Conservation (phyloP, 116 monocot species). For the Cymodocea nodosa region DNA sequence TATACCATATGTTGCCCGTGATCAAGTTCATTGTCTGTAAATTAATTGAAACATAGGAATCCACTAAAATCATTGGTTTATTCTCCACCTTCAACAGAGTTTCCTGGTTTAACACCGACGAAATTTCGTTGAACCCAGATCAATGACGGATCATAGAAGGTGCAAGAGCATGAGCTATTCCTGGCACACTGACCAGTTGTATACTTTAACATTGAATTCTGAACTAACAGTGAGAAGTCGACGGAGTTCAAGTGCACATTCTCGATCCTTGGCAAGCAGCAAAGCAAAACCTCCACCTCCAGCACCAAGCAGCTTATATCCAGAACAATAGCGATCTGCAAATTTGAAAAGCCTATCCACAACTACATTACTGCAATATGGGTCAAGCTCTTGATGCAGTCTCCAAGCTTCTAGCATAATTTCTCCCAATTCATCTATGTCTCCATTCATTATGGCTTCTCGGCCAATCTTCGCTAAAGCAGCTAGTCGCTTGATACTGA, state of each 20-base stretch:
- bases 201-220: constrained; percentile 55
- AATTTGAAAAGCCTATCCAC: constrained; percentile 74
- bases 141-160: too few relatives aligned
- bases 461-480: constrained; percentile 53
- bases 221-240: constrained; percentile 27
- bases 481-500: constrained; percentile 74
- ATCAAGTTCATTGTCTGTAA: too few relatives aligned
- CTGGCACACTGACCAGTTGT: constrained; percentile 61
- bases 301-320: constrained; percentile 90
- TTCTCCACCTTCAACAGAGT: too few relatives aligned
- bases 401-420: constrained; percentile 93
- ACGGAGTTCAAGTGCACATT: constrained; percentile 31
- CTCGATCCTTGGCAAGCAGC: constrained; percentile 48
- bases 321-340: constrained; percentile 63
- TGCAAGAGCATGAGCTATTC: not conserved
- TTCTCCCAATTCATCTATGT: constrained; percentile 72
- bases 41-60: too few relatives aligned
- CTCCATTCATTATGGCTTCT: constrained; percentile 83
- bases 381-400: constrained; percentile 90
- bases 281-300: constrained; percentile 94
- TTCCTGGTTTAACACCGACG: too few relatives aligned
- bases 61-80: too few relatives aligned
- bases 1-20: too few relatives aligned
- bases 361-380: constrained; percentile 78
- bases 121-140: too few relatives aligned